Evolutionary conservation across 768 basidiomycete genomes (phyloP).

Genomic region (Pulveroboletus sp.): DNA sequence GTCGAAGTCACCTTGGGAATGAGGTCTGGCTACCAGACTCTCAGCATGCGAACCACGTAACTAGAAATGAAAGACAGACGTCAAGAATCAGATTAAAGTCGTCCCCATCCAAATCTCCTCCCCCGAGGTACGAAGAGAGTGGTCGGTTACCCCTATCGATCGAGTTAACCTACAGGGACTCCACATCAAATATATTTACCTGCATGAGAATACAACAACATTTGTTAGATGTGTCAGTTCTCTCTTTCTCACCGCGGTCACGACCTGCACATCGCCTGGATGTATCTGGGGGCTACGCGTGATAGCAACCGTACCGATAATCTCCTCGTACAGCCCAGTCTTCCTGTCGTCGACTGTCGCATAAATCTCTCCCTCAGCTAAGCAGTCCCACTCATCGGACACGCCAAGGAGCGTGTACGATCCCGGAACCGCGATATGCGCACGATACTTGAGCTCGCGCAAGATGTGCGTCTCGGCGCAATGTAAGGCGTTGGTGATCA

Average conservation of each 20-base stretch:
- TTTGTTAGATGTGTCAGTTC: conserved; percentile 39
- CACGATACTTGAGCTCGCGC: conserved; percentile 48
- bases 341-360: conserved; percentile 37
- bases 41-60: conserved; percentile 7
- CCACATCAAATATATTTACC: conserved; percentile 19
- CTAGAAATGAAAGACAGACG: conserved; percentile 23
- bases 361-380: conserved; percentile 45
- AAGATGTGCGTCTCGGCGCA: conserved; percentile 43
- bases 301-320: conserved; percentile 39
- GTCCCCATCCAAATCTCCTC: conserved; percentile 52
- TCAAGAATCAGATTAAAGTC: conserved; percentile 46
- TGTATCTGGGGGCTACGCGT: conserved; percentile 52
- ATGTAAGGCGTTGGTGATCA: conserved; percentile 35
- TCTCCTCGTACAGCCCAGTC: conserved; percentile 18
- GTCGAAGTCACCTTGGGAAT: conserved; percentile 16
- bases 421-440: conserved; percentile 45
- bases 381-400: conserved; percentile 45
- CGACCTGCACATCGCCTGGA: conserved; percentile 43
- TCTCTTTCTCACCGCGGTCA: conserved; percentile 38
- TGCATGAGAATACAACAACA: conserved; percentile 49
- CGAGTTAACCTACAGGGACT: conserved; percentile 2
- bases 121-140: conserved; percentile 45
- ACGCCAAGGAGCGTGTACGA: conserved; percentile 51
- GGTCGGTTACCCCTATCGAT: conserved; percentile 37
- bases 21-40: conserved; percentile 26